Conservation (phyloP, 2,329 filamentous ascomycete genomes). For the Stachybotrys echinatus region DNA sequence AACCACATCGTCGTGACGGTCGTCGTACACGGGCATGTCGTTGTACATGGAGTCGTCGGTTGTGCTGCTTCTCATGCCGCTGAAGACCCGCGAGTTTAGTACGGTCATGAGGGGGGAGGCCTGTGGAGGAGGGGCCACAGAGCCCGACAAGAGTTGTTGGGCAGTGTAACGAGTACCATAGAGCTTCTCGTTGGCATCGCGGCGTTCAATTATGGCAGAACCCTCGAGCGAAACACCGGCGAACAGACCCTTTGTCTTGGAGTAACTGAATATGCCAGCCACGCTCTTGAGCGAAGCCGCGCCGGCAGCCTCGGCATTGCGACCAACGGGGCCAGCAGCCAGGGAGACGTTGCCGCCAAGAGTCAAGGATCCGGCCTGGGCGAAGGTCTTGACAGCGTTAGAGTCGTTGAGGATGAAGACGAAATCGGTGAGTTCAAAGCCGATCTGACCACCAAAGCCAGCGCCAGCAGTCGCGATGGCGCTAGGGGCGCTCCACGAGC, state of each 20-base stretch:
- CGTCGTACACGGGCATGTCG: constrained; percentile 84
- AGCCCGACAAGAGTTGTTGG: constrained; percentile 72
- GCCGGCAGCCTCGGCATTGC: constrained; percentile 93
- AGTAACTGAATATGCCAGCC: constrained; percentile 92
- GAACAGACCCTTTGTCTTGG: constrained; percentile 95
- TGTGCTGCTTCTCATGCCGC: constrained; percentile 48
- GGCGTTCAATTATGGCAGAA: constrained; percentile 85
- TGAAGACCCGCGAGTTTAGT: constrained; percentile 80
- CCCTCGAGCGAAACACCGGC: constrained; percentile 94
- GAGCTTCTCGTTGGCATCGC: constrained; percentile 95
- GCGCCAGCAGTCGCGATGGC: constrained; percentile 78
- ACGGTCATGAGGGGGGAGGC: constrained; percentile 81
- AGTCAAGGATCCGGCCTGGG: constrained; percentile 85
- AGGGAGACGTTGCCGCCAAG: constrained; percentile 95
- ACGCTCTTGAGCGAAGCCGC: constrained; percentile 86
- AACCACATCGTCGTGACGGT: constrained; percentile 64
- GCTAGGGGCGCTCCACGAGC: constrained; percentile 74
- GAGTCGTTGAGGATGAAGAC: constrained; percentile 97
- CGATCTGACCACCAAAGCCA: constrained; percentile 81
- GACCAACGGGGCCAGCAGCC: constrained; percentile 86
- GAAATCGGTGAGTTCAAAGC: constrained; percentile 86
- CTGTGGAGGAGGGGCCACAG: constrained; percentile 70
- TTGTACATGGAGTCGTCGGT: constrained; percentile 77
- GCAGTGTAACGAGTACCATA: constrained; percentile 83
- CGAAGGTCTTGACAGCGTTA: constrained; percentile 85